Conservation (phyloP, 2,329 filamentous ascomycete genomes). For the Sclerotinia trifoliorum region DNA sequence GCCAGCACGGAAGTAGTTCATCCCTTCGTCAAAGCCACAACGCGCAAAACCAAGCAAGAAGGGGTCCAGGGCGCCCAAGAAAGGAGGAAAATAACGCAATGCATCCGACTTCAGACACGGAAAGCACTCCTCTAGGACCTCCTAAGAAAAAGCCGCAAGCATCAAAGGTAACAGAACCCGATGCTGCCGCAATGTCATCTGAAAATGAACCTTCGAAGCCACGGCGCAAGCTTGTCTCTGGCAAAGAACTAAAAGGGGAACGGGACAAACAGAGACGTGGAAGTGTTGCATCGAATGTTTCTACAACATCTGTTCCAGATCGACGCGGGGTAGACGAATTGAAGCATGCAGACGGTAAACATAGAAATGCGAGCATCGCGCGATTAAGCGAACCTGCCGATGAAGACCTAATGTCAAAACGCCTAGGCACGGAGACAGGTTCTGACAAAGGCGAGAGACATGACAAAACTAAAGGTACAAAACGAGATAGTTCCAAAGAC, state of each 20-base stretch:
- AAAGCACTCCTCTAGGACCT: slow-evolving; percentile 37
- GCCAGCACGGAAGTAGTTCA: slow-evolving; percentile 25
- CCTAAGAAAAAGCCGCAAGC: slow-evolving; percentile 50
- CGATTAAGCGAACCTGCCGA: slow-evolving; percentile 19
- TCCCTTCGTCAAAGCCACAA: slow-evolving; percentile 31
- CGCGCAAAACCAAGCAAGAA: slow-evolving; percentile 34
- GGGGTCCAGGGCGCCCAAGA: slow-evolving; percentile 52
- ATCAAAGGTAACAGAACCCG: slow-evolving; percentile 54
- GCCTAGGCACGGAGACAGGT: slow-evolving; percentile 25
- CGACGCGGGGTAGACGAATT: slow-evolving; percentile 42
- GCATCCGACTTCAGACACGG: slow-evolving; percentile 33
- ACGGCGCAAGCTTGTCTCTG: slow-evolving; percentile 61
- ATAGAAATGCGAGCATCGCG: slow-evolving; percentile 30
- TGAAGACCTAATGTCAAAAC: slow-evolving; percentile 25
- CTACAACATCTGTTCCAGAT: slow-evolving; percentile 52
- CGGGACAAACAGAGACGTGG: slow-evolving; percentile 53
- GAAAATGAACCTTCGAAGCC: slow-evolving; percentile 55
- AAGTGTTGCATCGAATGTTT: slow-evolving; percentile 57
- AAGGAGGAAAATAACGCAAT: slow-evolving; percentile 46
- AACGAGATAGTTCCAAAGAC: slow-evolving; percentile 60
- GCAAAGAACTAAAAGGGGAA: slow-evolving; percentile 58
- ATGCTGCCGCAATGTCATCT: slow-evolving; percentile 49
- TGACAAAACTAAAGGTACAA: slow-evolving; percentile 59
- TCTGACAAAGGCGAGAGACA: slow-evolving; percentile 32
- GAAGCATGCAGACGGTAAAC: slow-evolving; percentile 53